Conservation (phyloP, 2,329 filamentous ascomycete genomes). For the Aspergillus hiratsukae region DNA sequence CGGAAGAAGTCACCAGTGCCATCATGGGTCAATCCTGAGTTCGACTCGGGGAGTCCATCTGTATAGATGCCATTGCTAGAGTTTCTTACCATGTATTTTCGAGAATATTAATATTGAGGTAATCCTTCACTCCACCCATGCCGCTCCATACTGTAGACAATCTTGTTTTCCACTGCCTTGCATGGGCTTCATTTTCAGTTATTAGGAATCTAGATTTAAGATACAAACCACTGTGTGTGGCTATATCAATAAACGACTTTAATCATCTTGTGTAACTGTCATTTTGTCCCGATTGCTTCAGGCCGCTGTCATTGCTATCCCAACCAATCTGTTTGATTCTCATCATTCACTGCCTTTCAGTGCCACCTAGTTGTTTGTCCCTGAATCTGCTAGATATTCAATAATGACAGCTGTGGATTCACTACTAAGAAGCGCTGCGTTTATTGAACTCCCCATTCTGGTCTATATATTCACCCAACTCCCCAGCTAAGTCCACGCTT, state of each 20-base stretch:
- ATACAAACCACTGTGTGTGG: too few species aligned
- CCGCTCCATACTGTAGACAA: too few species aligned
- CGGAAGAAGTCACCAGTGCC: constrained; percentile 36
- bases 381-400: background rate
- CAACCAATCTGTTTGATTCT: background rate
- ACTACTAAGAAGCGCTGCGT: background rate
- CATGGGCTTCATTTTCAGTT: too few species aligned
- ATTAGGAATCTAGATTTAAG: too few species aligned
- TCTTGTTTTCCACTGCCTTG: too few species aligned
- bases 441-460: too few species aligned
- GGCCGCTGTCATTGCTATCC: too few species aligned
- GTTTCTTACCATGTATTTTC: background rate
- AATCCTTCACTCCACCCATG: too few species aligned
- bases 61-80: background rate
- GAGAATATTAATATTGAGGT: too few species aligned
- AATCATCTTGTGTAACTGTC: too few species aligned
- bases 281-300: background rate
- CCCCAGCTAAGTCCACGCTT: background rate
- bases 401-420: background rate
- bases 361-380: background rate
- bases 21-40: constrained; percentile 46
- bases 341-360: background rate
- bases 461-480: too few species aligned
- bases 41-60: constrained; percentile 16
- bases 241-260: too few species aligned